Percentiles rank a stretch among this genome's conserved stretches.
phyloP scores from a whole-genome alignment of 495 filamentous ascomycete genomes.

The Neurospora africana region DNA sequence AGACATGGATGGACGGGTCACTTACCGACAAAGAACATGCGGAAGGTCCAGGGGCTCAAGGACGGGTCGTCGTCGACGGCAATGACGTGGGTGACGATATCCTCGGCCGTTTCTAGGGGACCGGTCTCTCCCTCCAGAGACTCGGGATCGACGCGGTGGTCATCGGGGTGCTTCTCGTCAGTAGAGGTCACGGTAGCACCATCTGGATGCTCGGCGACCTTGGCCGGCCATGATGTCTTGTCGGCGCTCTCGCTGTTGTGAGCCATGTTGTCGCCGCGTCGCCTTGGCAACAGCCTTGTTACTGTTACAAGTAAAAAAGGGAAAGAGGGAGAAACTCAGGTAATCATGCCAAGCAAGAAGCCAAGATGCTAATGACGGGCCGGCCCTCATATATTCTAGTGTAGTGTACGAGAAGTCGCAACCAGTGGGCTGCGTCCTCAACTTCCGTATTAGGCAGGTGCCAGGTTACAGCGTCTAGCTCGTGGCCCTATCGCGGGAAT shows the following conservation, averaged over 20 bases:
- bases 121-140: neutral
- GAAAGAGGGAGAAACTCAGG: neutral
- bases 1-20: neutral
- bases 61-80: constrained; percentile 25
- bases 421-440: neutral
- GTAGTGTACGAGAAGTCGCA: neutral
- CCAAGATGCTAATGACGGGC: neutral
- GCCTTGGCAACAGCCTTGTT: neutral
- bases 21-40: constrained; percentile 23
- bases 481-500: neutral
- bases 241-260: neutral
- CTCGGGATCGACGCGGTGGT: neutral
- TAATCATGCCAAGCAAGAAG: neutral
- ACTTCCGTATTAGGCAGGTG: neutral
- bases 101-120: constrained; percentile 7
- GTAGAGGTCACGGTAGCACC: no score
- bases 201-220: neutral
- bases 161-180: neutral
- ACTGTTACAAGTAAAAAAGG: neutral
- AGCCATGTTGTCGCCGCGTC: neutral
- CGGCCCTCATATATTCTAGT: neutral
- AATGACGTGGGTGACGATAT: constrained; percentile 24
- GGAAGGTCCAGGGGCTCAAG: constrained; percentile 23
- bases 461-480: neutral
- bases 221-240: neutral